phyloP scores from a whole-genome alignment of 108 stramenopile species.

The Nitzschia sp. region DNA sequence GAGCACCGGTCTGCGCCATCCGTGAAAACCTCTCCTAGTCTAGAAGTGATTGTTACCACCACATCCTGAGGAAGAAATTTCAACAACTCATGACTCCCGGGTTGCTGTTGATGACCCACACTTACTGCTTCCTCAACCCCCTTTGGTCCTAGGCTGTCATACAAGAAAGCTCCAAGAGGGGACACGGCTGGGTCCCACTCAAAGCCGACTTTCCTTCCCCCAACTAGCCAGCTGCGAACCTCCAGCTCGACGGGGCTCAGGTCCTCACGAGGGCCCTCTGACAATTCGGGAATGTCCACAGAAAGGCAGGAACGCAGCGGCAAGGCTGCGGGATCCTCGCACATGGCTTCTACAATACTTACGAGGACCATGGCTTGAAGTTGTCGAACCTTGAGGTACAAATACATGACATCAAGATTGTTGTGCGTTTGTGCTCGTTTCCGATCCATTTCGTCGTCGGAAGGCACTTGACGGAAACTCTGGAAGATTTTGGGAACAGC shows the following conservation, averaged over 20 bases:
- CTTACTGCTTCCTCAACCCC: constrained; percentile 27
- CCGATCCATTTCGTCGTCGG: constrained; percentile 26
- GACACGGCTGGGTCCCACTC: constrained; percentile 36
- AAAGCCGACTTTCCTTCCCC: constrained; percentile 23
- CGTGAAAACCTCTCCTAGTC: constrained; percentile 24
- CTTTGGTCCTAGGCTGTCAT: constrained; percentile 28
- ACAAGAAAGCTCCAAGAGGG: constrained; percentile 27
- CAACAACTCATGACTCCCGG: constrained; percentile 31
- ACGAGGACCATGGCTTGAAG: constrained; percentile 35
- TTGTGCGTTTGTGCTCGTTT: constrained; percentile 26
- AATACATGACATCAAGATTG: constrained; percentile 22
- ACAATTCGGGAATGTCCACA: constrained; percentile 20
- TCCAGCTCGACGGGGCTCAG: constrained; percentile 12
- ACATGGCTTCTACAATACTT: constrained; percentile 19
- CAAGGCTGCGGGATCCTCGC: constrained; percentile 32
- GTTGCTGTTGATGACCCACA: constrained; percentile 26
- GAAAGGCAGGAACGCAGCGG: constrained; percentile 22
- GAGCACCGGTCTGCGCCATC: constrained; percentile 15
- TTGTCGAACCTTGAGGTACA: constrained; percentile 36
- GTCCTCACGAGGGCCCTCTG: neutral
- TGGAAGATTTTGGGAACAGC: constrained; percentile 41
- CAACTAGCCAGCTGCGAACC: constrained; percentile 17
- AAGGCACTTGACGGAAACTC: constrained; percentile 25
- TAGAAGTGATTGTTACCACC: constrained; percentile 11
- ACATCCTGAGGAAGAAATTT: constrained; percentile 27